Base-by-base conservation (phyloP, 352 stramenopile genomes). In the Pilasporangium apinafurcum region DNA sequence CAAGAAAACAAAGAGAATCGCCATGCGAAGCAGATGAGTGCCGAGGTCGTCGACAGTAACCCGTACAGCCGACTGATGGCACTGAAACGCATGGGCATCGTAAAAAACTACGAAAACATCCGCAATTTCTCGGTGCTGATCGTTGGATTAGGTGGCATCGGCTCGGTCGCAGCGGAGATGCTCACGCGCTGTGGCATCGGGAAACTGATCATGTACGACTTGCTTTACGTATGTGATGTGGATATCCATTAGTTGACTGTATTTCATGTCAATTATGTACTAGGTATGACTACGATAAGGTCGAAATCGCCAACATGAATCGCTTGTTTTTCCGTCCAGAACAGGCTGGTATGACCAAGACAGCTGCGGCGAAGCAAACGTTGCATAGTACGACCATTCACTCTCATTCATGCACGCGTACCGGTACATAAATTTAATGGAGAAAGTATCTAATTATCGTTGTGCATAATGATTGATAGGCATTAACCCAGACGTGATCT, bases 221-320 rank as follows among this genome's bases (percentile, higher is more conserved):
- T n/a, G n/a, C n/a, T n/a, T n/a, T n/a, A n/a, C n/a, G n/a, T n/a
- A n/a, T n/a, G n/a, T n/a, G n/a, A n/a, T n/a, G n/a, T n/a, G n/a
- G n/a, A n/a, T n/a, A n/a, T n/a, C n/a, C n/a, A n/a, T n/a, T n/a
- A n/a, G n/a, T n/a, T n/a, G n/a, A n/a, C n/a, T n/a, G n/a, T n/a
- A n/a, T n/a, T n/a, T n/a, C n/a, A n/a, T n/a, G n/a, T n/a, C n/a
- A 21, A 39, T 32, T 6, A 18, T 30, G 12, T 6, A 10, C 12
- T 27, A 48, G 32, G 55, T 92, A 91, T 53, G 85, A 96, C 63
- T 96, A 94, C 56, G 85, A 96, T 58, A 84, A 60, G 21, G 85
- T 96, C 36, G 85, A 95, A 64, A 69, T 95, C 42, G 85, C 79
- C 40, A 96, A 96, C 47, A 96, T 96, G 85, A 96, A 96, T 57